phyloP scores from a whole-genome alignment of 2,329 filamentous ascomycete species.

The Paraconiothyrium sp. region DNA sequence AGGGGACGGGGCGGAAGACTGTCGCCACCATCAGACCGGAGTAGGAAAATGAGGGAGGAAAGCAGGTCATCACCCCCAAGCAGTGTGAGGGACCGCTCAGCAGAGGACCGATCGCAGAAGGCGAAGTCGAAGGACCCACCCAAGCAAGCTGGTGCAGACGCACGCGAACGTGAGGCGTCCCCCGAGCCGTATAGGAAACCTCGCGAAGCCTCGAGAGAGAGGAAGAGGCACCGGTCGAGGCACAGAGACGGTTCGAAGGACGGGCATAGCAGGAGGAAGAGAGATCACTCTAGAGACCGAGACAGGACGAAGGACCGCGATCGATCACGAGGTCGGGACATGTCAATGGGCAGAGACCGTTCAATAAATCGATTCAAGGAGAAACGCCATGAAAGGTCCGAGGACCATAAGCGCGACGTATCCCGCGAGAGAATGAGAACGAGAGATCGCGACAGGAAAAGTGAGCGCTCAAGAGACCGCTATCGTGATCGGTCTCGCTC shows the following conservation, averaged over 20 bases:
- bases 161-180: constrained; percentile 29
- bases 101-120: constrained; percentile 25
- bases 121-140: constrained; percentile 25
- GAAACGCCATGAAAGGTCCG: constrained; percentile 9
- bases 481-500: constrained; percentile 30
- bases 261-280: not conserved
- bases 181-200: constrained; percentile 42
- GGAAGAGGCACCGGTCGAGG: constrained; percentile 25
- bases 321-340: constrained; percentile 16
- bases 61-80: constrained; percentile 2
- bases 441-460: constrained; percentile 16
- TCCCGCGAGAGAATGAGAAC: constrained; percentile 18
- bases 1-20: not conserved
- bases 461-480: constrained; percentile 16
- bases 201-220: constrained; percentile 25
- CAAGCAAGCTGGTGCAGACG: constrained; percentile 21
- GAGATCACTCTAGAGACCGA: constrained; percentile 24
- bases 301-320: constrained; percentile 7
- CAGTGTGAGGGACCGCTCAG: constrained; percentile 17
- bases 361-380: constrained; percentile 23
- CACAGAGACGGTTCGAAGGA: not conserved
- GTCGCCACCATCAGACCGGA: not conserved
- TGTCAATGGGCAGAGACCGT: constrained; percentile 14
- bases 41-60: not conserved
- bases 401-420: constrained; percentile 19